phyloP scores from a whole-genome alignment of 495 filamentous ascomycete species.

The Amorphotheca resinae region DNA sequence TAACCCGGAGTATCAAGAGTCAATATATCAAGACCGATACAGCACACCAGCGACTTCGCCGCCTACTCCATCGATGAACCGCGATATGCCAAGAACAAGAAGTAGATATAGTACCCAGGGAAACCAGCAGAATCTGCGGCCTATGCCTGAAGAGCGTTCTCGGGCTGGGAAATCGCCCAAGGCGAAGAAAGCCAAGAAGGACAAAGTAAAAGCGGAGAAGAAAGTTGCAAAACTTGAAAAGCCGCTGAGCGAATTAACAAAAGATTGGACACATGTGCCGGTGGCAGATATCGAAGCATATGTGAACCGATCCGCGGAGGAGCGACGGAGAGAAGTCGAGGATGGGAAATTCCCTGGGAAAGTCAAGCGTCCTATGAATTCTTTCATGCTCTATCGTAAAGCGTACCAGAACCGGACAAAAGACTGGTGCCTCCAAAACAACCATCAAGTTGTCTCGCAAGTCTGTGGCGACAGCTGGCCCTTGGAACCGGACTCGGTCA shows the following conservation, averaged over 20 bases:
- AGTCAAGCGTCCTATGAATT: constrained; percentile 90
- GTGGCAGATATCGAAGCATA: constrained; percentile 71
- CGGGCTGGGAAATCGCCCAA: constrained; percentile 15
- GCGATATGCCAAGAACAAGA: constrained; percentile 16
- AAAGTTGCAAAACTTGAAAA: constrained; percentile 43
- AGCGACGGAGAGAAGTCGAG: constrained; percentile 52
- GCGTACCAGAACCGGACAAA: constrained; percentile 84
- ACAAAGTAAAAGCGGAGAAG: constrained; percentile 37
- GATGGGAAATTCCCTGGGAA: constrained; percentile 58
- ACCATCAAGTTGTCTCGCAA: constrained; percentile 86
- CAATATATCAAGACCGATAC: constrained; percentile 24
- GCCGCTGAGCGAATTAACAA: constrained; percentile 70
- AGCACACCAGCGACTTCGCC: constrained; percentile 39
- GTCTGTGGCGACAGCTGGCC: constrained; percentile 80
- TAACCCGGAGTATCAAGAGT: constrained; percentile 6
- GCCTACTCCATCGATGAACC: constrained; percentile 27
- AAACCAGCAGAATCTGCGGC: constrained; percentile 9
- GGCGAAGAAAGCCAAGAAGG: constrained; percentile 34
- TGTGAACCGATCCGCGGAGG: constrained; percentile 59
- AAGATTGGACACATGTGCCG: constrained; percentile 46
- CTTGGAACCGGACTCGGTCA: constrained; percentile 57
- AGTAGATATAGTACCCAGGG: constrained; percentile 13
- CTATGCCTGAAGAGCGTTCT: constrained; percentile 14
- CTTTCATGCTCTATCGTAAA: constrained; percentile 96
- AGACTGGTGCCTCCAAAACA: constrained; percentile 69